These are phyloP conservation scores for Aspergillus amoenus DNA, from an alignment of 2,329 filamentous ascomycete genomes.

Conservation along the genomic window DNA sequence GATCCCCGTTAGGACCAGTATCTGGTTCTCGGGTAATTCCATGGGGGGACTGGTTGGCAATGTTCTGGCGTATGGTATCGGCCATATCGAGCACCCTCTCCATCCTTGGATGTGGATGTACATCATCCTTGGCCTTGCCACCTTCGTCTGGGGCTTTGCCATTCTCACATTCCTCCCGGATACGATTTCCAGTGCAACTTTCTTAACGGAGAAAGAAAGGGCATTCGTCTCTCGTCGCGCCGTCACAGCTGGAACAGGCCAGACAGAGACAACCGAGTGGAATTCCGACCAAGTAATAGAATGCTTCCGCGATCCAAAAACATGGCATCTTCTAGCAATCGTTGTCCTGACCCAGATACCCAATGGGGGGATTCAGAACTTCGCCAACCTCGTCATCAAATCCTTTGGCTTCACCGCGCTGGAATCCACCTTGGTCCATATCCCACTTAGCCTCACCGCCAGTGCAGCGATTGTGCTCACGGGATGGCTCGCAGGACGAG, in stretches of 20 bases:
- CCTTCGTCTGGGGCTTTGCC: constrained; percentile 53
- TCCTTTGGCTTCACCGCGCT: constrained; percentile 58
- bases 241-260: constrained; percentile 16
- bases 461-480: constrained; percentile 11
- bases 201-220: constrained; percentile 53
- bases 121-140: constrained; percentile 53
- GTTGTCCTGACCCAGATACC: constrained; percentile 50
- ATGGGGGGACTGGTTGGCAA: constrained; percentile 23
- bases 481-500: constrained; percentile 13
- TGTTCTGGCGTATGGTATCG: constrained; percentile 52
- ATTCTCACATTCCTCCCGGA: constrained; percentile 54
- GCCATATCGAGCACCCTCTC: constrained; percentile 51
- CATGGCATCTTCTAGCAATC: constrained; percentile 32
- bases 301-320: neutral
- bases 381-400: constrained; percentile 55
- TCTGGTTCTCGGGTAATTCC: constrained; percentile 50
- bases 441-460: constrained; percentile 57
- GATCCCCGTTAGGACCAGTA: constrained; percentile 54
- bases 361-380: constrained; percentile 52
- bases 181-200: constrained; percentile 52
- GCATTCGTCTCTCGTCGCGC: constrained; percentile 32
- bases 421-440: constrained; percentile 55
- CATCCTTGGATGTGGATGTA: constrained; percentile 60
- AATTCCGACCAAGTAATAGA: constrained; percentile 49
- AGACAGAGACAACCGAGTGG: constrained; percentile 41